Evolutionary conservation across 2,329 filamentous ascomycete species (phyloP), one percentile per base, ranked within the genome.

Genomic region (Cladobotryum mycophilum): DNA sequence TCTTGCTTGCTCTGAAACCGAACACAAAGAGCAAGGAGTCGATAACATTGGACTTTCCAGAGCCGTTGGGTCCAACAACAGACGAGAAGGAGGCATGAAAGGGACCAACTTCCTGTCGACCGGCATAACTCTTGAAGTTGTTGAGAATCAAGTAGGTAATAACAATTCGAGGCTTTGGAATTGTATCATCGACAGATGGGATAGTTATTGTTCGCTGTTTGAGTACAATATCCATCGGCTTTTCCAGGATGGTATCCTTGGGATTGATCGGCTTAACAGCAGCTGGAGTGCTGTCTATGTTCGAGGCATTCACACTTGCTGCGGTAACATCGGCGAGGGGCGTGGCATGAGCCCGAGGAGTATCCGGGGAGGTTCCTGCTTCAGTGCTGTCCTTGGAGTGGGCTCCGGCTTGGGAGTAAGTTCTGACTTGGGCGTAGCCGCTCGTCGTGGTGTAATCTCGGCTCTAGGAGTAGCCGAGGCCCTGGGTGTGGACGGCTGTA

Each of bases 121-220:
- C 93, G 14, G 93, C 93, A 67, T 99, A 99, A 73, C 92, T 97
- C 74, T 99, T 99, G 81, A 99, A 99, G 70, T 99, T 99, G 58
- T 82, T 95, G 59, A 99, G 78, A 53, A 95, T 84, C 45, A 99
- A 76, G 65, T 96, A 89, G 15, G 89, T 93, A 57, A 99, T 92
- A 48, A 97, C 92, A 57, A 93, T 91, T 48, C 93, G 86, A 47
- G 89, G 76, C 66, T 91, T 95, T 1, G 90, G 88, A 1, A 80
- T 84, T 1, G 79, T 81, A 22, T 89, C 82, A 65, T 95, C 88
- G 41, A 88, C 81, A n/a, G 82, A 71, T 0, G 80, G 78, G 22
- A 83, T 75, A 2, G 81, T 77, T 62, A 85, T 75, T 34, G 85
- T 86, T 53, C 91, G 84, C 44, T 90, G 89, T 69, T 95, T 92